Conservation (phyloP, 2,329 filamentous ascomycete genomes). For the Pseudofabraea citricarpa region DNA sequence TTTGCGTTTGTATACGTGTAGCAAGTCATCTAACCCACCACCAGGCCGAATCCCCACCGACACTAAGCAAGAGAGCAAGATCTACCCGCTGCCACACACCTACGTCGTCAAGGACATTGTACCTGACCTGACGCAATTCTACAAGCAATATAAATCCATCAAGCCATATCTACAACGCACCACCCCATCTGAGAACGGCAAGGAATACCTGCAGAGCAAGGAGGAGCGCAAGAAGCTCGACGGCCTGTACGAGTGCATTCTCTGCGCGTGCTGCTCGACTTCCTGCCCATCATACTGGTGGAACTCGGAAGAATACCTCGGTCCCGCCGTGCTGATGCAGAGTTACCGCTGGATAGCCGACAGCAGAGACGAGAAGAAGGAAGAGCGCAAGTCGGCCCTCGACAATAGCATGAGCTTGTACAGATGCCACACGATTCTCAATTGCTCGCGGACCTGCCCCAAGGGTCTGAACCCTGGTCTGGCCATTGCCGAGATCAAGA, state of each 20-base stretch:
- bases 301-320: constrained; percentile 98
- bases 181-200: constrained; percentile 78
- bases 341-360: constrained; percentile 97
- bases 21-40: constrained; percentile 3
- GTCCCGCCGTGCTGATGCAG: constrained; percentile 92
- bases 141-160: constrained; percentile 99
- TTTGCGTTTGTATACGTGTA: constrained; percentile 1
- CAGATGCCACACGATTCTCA: constrained; percentile 98
- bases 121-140: constrained; percentile 95
- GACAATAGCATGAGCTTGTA: constrained; percentile 99
- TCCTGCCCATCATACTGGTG: constrained; percentile 99
- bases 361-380: constrained; percentile 85
- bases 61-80: constrained; percentile 74
- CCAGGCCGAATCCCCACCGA: constrained; percentile 90
- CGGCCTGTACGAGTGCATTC: constrained; percentile 97
- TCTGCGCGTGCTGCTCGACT: constrained; percentile 98
- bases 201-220: constrained; percentile 86
- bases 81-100: constrained; percentile 97
- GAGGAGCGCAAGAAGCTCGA: constrained; percentile 91
- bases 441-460: constrained; percentile 95
- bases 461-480: constrained; percentile 96
- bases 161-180: constrained; percentile 96
- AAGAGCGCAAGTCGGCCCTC: constrained; percentile 81
- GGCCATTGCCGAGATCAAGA: constrained; percentile 98
- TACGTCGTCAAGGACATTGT: constrained; percentile 99